Percentiles rank a stretch among this genome's conserved stretches.
Conservation (phyloP, 2,329 filamentous ascomycete species). For the Epichloe aotearoae region DNA sequence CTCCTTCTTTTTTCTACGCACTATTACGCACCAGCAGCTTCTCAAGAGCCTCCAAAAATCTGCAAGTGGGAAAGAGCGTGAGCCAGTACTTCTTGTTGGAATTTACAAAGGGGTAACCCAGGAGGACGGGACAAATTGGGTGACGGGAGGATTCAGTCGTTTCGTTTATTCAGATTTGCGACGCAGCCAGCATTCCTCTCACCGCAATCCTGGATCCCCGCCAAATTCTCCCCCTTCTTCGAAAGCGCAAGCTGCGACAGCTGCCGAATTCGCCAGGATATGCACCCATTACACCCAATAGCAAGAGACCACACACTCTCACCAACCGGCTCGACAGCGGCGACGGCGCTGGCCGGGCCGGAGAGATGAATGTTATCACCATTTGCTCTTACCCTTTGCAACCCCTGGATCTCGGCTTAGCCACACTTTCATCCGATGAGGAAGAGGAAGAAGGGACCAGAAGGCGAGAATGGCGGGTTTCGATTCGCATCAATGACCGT, state of each 20-base stretch:
- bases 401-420: constrained; percentile 3
- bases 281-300: constrained; percentile 3
- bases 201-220: constrained; percentile 1
- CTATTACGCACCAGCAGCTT: neutral
- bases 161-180: neutral
- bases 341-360: constrained; percentile 1
- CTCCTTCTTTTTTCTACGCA: neutral
- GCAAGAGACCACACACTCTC: constrained; percentile 3
- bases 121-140: neutral
- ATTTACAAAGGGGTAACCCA: too few species aligned
- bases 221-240: neutral
- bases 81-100: too few species aligned
- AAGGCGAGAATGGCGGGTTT: constrained; percentile 12
- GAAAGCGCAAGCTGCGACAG: constrained; percentile 3
- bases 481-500: constrained; percentile 11
- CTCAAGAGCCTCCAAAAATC: too few species aligned
- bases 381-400: constrained; percentile 8
- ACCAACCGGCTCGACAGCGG: neutral
- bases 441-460: constrained; percentile 1
- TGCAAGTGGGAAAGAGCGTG: neutral
- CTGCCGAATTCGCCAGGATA: constrained; percentile 3
- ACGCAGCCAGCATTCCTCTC: neutral
- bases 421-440: constrained; percentile 1
- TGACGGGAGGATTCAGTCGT: neutral
- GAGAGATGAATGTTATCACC: constrained; percentile 11